These are phyloP conservation scores for Metschnikowia similis DNA, from an alignment of 805 yeast genomes.

Conservation along the genomic window DNA sequence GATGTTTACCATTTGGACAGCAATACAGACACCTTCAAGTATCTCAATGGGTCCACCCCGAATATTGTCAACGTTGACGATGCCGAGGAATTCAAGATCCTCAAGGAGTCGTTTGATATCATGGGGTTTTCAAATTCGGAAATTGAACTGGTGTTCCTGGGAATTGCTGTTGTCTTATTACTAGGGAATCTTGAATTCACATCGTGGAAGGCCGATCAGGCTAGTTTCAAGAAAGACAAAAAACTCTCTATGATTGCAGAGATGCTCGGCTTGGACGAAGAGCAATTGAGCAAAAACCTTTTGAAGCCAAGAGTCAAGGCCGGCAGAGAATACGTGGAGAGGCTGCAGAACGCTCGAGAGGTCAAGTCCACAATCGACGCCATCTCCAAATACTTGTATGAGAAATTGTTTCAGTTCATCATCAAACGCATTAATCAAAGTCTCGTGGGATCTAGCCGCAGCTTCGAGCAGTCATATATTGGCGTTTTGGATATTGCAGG, in stretches of 20 bases:
- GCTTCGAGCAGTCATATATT: constrained; percentile 33
- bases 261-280: constrained; percentile 58
- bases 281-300: constrained; percentile 53
- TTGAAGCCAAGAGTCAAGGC: constrained; percentile 84
- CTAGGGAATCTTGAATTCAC: constrained; percentile 80
- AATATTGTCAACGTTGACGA: constrained; percentile 77
- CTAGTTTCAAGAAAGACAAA: constrained; percentile 51
- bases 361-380: constrained; percentile 83
- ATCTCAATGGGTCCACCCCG: constrained; percentile 52
- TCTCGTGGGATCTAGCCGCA: constrained; percentile 30
- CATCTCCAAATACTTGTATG: constrained; percentile 80
- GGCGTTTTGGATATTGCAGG: constrained; percentile 63
- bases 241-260: constrained; percentile 50
- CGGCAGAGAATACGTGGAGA: constrained; percentile 81
- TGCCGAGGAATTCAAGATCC: constrained; percentile 55
- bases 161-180: constrained; percentile 73
- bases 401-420: constrained; percentile 71
- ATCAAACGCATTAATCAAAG: constrained; percentile 72
- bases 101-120: constrained; percentile 62
- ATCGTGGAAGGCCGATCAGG: constrained; percentile 71
- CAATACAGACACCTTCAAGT: constrained; percentile 41
- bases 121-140: constrained; percentile 66
- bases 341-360: constrained; percentile 73
- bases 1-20: constrained; percentile 39
- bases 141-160: constrained; percentile 53